Evolutionary conservation across 2,329 filamentous ascomycete species (phyloP).

Genomic region (Pyrenophora teres): DNA sequence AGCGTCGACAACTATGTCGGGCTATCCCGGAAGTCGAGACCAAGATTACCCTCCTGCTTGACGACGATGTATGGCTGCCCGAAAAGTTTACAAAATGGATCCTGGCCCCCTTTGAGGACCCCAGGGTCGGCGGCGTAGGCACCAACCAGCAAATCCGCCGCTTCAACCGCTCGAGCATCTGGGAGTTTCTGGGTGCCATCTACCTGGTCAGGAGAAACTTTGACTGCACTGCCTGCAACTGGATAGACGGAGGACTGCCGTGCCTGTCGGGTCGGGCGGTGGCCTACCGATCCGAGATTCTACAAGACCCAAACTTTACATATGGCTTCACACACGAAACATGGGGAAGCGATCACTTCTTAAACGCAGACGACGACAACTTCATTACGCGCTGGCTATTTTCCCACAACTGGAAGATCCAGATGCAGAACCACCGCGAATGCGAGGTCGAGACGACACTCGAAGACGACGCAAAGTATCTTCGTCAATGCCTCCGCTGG

Average conservation of each 20-base stretch:
- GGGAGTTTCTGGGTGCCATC: slow-evolving; percentile 87
- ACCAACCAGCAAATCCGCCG: slow-evolving; percentile 87
- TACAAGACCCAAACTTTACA: slow-evolving; percentile 83
- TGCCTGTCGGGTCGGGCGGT: slow-evolving; percentile 95
- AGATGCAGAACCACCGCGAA: slow-evolving; percentile 90
- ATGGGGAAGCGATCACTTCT: slow-evolving; percentile 69
- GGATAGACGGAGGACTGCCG: slow-evolving; percentile 93
- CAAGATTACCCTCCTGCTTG: slow-evolving; percentile 85
- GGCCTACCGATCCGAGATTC: slow-evolving; percentile 85
- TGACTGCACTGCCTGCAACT: slow-evolving; percentile 93
- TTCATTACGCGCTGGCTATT: slow-evolving; percentile 97
- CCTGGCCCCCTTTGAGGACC: slow-evolving; percentile 86
- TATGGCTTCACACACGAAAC: slow-evolving; percentile 89
- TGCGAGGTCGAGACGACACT: slow-evolving; percentile 86
- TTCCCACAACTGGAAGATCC: slow-evolving; percentile 88
- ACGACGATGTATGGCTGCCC: slow-evolving; percentile 95
- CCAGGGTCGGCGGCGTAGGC: slow-evolving; percentile 83
- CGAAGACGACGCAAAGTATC: slow-evolving; percentile 84
- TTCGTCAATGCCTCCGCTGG: slow-evolving; percentile 94
- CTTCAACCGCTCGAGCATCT: slow-evolving; percentile 67
- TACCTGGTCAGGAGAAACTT: slow-evolving; percentile 96
- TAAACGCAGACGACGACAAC: slow-evolving; percentile 97
- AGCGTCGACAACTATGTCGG: slow-evolving; percentile 89
- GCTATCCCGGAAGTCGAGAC: slow-evolving; percentile 86
- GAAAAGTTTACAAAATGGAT: slow-evolving; percentile 86